Evolutionary conservation across 1,139 yeast genomes (phyloP).

Genomic region (Pichia sp.): DNA sequence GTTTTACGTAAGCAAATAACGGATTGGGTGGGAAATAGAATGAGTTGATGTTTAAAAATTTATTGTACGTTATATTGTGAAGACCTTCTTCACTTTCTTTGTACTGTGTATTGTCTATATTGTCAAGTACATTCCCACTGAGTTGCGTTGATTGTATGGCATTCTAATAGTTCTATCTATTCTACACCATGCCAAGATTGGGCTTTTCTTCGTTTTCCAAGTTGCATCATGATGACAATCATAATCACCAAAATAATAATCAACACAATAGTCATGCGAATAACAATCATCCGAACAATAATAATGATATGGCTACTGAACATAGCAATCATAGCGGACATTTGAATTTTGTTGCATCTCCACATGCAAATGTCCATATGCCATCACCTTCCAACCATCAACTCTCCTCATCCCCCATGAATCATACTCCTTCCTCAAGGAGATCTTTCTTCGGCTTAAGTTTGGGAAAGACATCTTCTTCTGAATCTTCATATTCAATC

Average conservation of each 20-base stretch:
- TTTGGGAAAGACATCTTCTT: conserved; percentile 26
- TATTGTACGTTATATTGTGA: neutral
- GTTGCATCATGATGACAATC: conserved; percentile 11
- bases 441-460: conserved; percentile 27
- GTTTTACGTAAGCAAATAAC: neutral
- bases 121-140: neutral
- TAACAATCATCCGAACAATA: too few relatives aligned
- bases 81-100: too few relatives aligned
- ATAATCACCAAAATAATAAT: neutral
- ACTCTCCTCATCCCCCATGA: conserved; percentile 7
- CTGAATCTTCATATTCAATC: conserved; percentile 22
- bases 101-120: too few relatives aligned
- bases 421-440: conserved; percentile 19
- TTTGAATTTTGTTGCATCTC: neutral
- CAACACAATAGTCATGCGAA: too few relatives aligned
- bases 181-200: conserved; percentile 9
- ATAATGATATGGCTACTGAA: neutral
- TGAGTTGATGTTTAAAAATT: neutral
- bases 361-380: neutral
- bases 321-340: neutral
- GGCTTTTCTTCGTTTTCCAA: conserved; percentile 14
- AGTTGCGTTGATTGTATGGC: neutral
- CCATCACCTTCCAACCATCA: neutral
- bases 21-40: neutral
- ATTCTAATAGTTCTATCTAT: neutral